Base-by-base conservation (phyloP, 2,329 filamentous ascomycete species). In the Epichloe uncinata region DNA sequence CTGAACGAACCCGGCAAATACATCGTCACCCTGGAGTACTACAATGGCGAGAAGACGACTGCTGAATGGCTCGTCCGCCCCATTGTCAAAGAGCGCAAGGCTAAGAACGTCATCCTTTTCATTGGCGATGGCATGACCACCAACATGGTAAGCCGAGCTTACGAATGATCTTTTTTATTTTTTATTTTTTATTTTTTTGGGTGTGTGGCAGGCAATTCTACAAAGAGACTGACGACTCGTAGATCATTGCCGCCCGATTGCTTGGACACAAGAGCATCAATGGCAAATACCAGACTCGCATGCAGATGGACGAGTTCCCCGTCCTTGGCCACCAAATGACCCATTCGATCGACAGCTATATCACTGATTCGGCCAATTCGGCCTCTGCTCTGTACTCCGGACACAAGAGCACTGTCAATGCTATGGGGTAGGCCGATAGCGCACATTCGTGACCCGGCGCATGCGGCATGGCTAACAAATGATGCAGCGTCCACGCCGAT, bases 251-350 rank as follows among this genome's bases (percentile, higher is more conserved):
- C 41, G 87, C 87, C 49, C 84, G 87, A 56, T 73, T 93, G 50
- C 81, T 94, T 50, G 87, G 76, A 16, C 87, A 94, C 73, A 84
- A 87, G 72, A 83, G 77, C 57, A 76, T 91, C 73, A 93, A 94
- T 61, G 87, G 87, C 57, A 86, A 85, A 65, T 94, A 91, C 66
- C 82, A 87, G 71, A 80, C 77, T 51, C 76, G 73, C 50, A 77
- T 94, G 75, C 75, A 80, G 61, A 73, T 94, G 72, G 87, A 94
- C 69, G 76, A 88, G 61, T 93, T 93, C 68, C 68, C 87, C 3
- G 78, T 90, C n/a, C 63, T 91, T 11, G 87, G 87, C 18, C 87
- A 94, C 65, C 87, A 91, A 68, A 91, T 93, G 82, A 90, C 87
- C 11, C 86, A 91, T 67, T 90, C 85, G 1, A 79, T 93, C 61